phyloP scores from a whole-genome alignment of 1,284 basidiomycete species.

The Pyrrhoderma lamaoense region DNA sequence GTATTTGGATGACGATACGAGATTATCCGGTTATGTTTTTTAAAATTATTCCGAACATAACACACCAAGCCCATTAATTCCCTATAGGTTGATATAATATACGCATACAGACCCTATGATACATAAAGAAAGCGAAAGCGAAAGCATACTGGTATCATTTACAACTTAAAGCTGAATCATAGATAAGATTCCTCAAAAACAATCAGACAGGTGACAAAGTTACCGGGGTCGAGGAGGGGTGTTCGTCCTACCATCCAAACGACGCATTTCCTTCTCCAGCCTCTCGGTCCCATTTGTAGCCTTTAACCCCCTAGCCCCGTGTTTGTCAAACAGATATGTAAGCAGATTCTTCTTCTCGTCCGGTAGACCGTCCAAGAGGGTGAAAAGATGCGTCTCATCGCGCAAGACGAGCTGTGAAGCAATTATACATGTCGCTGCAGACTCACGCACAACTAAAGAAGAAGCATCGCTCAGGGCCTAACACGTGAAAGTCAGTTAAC shows the following conservation, averaged over 20 bases:
- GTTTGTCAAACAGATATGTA: slow-evolving; percentile 80
- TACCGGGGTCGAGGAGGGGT: slow-evolving; percentile 41
- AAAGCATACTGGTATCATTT: no score
- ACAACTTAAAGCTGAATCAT: no score
- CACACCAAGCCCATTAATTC: no score
- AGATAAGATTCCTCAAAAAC: no score
- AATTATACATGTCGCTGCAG: slow-evolving; percentile 73
- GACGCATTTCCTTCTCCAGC: slow-evolving; percentile 67
- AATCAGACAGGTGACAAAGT: no score
- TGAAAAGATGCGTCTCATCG: slow-evolving; percentile 74
- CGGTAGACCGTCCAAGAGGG: slow-evolving; percentile 67
- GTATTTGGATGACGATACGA: no score
- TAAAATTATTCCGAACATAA: no score
- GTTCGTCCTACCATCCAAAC: slow-evolving; percentile 67
- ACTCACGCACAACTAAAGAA: slow-evolving; percentile 71
- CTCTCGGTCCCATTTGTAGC: slow-evolving; percentile 45
- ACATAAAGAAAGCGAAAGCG: no score
- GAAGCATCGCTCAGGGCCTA: slow-evolving; percentile 66
- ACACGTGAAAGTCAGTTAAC: slow-evolving; percentile 7
- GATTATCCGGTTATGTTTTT: no score
- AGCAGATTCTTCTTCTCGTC: slow-evolving; percentile 82
- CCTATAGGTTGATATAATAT: no score
- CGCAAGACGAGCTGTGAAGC: slow-evolving; percentile 71
- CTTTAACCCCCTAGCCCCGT: slow-evolving; percentile 49
- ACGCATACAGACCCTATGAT: no score